Evolutionary conservation across 768 basidiomycete species (phyloP).

Genomic region (Mycena capillaripes): DNA sequence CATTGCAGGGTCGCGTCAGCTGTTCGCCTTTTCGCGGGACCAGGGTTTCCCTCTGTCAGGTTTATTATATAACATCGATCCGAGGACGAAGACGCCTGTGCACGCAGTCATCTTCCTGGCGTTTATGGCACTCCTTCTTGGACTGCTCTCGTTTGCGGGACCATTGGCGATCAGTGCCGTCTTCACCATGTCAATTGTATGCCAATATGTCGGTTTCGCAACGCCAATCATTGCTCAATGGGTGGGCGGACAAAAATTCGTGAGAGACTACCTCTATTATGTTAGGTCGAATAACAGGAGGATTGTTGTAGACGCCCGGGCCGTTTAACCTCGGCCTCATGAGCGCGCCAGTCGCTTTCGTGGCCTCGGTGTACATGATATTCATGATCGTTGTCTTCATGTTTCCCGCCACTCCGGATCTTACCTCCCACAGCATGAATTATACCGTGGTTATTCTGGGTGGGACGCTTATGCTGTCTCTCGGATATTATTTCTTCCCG

Average conservation of each 20-base stretch:
- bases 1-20: slow-evolving; percentile 67
- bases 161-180: slow-evolving; percentile 70
- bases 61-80: slow-evolving; percentile 72
- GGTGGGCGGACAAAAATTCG: slow-evolving; percentile 61
- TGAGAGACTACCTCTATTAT: slow-evolving; percentile 41
- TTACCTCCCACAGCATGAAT: slow-evolving; percentile 52
- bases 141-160: slow-evolving; percentile 66
- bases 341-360: slow-evolving; percentile 46
- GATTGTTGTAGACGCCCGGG: slow-evolving; percentile 51
- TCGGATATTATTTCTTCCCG: slow-evolving; percentile 70
- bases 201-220: slow-evolving; percentile 64
- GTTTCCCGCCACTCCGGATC: slow-evolving; percentile 47
- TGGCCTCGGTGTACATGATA: slow-evolving; percentile 52
- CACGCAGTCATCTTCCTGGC: slow-evolving; percentile 69
- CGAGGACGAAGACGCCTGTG: slow-evolving; percentile 65
- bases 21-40: slow-evolving; percentile 80
- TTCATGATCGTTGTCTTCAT: slow-evolving; percentile 49
- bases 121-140: slow-evolving; percentile 62
- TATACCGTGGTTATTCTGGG: slow-evolving; percentile 52
- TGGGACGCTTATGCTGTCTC: slow-evolving; percentile 55
- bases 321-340: slow-evolving; percentile 53
- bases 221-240: slow-evolving; percentile 70
- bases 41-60: slow-evolving; percentile 74
- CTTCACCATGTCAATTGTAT: slow-evolving; percentile 63
- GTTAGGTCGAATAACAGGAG: background rate